Evolutionary conservation across 352 stramenopile species (phyloP), one percentile per base, ranked within the genome.

Genomic region (Phytophthora brassicae): DNA sequence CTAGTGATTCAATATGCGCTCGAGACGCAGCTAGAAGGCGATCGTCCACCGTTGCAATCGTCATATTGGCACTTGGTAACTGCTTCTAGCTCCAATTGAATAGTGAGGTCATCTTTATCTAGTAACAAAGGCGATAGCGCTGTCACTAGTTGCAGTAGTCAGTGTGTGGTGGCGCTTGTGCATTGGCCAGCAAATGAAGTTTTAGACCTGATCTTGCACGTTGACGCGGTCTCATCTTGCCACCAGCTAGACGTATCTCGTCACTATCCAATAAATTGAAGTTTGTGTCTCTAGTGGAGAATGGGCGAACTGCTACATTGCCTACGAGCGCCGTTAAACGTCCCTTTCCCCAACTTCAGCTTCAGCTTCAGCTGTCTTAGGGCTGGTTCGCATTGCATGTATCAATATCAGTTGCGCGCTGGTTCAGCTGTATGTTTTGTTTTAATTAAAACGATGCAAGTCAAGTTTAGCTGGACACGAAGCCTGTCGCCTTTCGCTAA

Each of bases 1-100:
- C 59, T 29, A 69, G 29, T 2, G 50, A 50, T 8, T 64, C 52
- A 16, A 81, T 75, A 57, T 79, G 60, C 24, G 56, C 55, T 45
- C 53, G 48, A 60, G 66, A 66, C 8, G 54, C 49, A 36, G 29
- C 29, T n/a, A 69, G 38, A 12, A 60, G 2, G 3, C 51, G 55
- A 17, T 59, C 43, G 36, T 62, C 60, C 7, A 64, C 16, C 31
- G 33, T 28, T 41, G 46, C 19, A 54, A 42, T 28, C 11, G 31
- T 8, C 43, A 58, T 70, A n/a, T 57, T 55, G 48, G 2, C 29
- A 13, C 19, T 31, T 39, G 49, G 38, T 16, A 38, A 35, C 23
- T 23, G n/a, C 19, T 35, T 56, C 9, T 7, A 31, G 13, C 2
- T 47, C 31, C 55, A 63, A 14, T 67, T 59, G 20, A 14, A 26